phyloP scores from a whole-genome alignment of 2,329 filamentous ascomycete species.

The Paramyrothecium roridum region DNA sequence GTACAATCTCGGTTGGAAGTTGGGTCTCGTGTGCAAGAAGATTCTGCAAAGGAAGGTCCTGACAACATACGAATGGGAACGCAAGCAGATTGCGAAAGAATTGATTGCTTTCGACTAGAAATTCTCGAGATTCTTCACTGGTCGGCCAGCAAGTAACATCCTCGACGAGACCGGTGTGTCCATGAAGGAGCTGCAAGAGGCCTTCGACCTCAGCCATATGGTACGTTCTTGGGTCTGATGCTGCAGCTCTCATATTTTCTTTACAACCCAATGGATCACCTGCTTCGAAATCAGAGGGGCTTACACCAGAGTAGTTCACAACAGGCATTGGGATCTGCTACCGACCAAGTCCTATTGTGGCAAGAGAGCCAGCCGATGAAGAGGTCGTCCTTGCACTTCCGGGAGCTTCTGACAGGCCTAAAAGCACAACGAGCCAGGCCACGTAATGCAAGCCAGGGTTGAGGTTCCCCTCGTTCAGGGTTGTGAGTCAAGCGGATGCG shows the following conservation, averaged over 20 bases:
- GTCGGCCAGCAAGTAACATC: constrained; percentile 53
- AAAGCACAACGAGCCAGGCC: not conserved
- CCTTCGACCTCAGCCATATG: constrained; percentile 55
- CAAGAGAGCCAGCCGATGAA: not conserved
- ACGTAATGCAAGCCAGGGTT: constrained; percentile 35
- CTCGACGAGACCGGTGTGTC: constrained; percentile 59
- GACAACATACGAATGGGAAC: constrained; percentile 47
- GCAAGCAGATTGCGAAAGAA: constrained; percentile 41
- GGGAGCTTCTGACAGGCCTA: not conserved
- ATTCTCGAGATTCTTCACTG: constrained; percentile 15
- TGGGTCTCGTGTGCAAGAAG: constrained; percentile 40
- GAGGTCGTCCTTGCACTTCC: not conserved
- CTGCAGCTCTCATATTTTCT: not conserved
- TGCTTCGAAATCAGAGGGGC: not conserved
- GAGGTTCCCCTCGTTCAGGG: constrained; percentile 56
- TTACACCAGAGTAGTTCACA: constrained; percentile 15
- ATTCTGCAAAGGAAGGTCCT: constrained; percentile 34
- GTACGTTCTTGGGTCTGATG: not conserved
- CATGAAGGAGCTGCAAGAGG: constrained; percentile 59
- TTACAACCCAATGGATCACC: not conserved
- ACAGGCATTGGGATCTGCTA: constrained; percentile 8
- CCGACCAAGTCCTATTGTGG: not conserved
- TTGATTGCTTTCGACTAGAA: constrained; percentile 42
- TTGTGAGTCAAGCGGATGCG: constrained; percentile 54
- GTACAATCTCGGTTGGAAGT: constrained; percentile 54